Evolutionary conservation across 371 early-diverging fungal genomes (phyloP), one percentile per base, ranked within the genome.

Genomic region (Funneliformis caledonium): DNA sequence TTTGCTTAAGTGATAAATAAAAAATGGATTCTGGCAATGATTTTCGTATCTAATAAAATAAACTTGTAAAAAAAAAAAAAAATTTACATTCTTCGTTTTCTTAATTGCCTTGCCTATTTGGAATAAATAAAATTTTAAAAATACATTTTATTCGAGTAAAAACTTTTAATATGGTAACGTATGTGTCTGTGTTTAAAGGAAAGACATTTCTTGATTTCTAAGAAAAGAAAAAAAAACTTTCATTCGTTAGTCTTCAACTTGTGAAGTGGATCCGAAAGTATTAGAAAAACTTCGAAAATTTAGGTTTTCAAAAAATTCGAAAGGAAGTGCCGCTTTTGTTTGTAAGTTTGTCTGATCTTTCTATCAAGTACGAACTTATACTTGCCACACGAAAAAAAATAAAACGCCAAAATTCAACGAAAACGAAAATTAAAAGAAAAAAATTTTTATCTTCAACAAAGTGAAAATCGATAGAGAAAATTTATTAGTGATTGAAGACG

Each of bases 301-400:
- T 76, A 91, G 93, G 45, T 90, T 92, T 59, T 84, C 86, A 45
- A 90, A 92, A 74, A 84, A 85, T 43, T 87, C 88, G 10, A 86
- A 86, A 48, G 91, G 89, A 83, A 90, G 87, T 82, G 89, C 91
- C 50, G 90, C 89, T 7, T 85, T 88, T 84, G 88, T 90, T 37
- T 87, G 90, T 89, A 90, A 84, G 87, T 83, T 65, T 64, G 14
- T 43, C 14, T 2, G 1, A 16, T 43, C 11, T 14, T 45, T 37
- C 31, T 68, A 19, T 68, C 16, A 8, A 31, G 19, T 1, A n/a
- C 67, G 3, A 3, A 37, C 37, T 37, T 37, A 37, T 37, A 2
- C 37, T 37, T 37, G 0, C 37, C 37, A 37, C 37, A 37, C 37
- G 37, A 37, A 37, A 37, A 37, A 37, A 37, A 52, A 14, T 52